Conservation (phyloP, 2,329 filamentous ascomycete species). For the Stachybotrys echinatus region DNA sequence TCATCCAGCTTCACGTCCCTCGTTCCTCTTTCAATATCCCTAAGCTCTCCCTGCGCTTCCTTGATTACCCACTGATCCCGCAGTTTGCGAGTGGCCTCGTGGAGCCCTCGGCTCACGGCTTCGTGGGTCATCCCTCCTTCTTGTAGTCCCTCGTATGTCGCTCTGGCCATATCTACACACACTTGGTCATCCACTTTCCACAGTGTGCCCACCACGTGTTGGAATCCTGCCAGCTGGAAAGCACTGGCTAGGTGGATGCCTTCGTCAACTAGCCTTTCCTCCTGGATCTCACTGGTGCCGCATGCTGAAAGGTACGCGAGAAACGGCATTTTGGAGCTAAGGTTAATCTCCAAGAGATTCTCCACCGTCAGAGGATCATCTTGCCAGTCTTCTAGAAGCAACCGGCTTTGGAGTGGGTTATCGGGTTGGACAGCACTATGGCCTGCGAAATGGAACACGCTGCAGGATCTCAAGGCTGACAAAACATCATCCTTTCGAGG, state of each 20-base stretch:
- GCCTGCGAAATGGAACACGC: constrained; percentile 37
- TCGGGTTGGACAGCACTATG: constrained; percentile 17
- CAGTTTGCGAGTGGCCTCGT: neutral
- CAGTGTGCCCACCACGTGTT: neutral
- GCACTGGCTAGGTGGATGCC: constrained; percentile 24
- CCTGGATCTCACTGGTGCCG: constrained; percentile 18
- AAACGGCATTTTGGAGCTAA: constrained; percentile 16
- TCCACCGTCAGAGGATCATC: constrained; percentile 7
- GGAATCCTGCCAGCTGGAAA: neutral
- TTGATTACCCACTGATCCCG: too few species aligned
- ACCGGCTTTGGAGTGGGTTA: constrained; percentile 7
- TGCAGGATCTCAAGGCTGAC: constrained; percentile 13
- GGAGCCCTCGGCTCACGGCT: neutral
- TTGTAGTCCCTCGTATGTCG: neutral
- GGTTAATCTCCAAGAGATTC: constrained; percentile 8
- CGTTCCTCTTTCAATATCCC: too few species aligned
- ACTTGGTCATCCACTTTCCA: neutral
- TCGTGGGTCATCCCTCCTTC: neutral
- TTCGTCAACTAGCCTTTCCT: constrained; percentile 25
- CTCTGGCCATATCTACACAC: neutral
- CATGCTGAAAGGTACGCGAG: constrained; percentile 34
- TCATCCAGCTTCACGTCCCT: too few species aligned
- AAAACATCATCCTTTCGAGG: constrained; percentile 15
- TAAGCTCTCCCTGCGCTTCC: too few species aligned
- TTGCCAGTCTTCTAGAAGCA: constrained; percentile 6